phyloP scores from a whole-genome alignment of 202 grass and related monocot species.

The Digitaria exilis region DNA sequence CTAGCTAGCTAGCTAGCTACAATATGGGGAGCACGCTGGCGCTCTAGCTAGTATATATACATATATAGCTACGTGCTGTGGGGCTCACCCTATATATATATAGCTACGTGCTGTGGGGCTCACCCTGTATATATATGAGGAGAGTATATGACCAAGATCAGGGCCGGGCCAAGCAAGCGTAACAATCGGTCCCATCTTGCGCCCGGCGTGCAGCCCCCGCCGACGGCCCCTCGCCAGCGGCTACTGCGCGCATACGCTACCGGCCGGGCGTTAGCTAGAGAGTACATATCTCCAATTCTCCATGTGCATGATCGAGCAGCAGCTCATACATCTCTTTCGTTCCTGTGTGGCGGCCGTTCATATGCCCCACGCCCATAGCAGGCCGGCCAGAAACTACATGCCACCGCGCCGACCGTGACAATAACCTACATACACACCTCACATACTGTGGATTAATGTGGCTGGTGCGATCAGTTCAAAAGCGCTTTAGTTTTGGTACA shows the following conservation, averaged over 20 bases:
- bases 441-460: not conserved
- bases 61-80: slow-evolving; percentile 14
- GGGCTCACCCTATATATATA: slow-evolving; percentile 14
- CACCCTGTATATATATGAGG: not conserved
- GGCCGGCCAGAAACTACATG: no score
- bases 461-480: not conserved
- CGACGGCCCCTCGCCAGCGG: not conserved
- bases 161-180: no score
- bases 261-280: no score
- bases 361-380: no score
- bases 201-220: not conserved
- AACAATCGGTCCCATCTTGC: not conserved
- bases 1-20: no score
- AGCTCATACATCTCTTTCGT: not conserved
- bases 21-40: slow-evolving; percentile 2
- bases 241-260: not conserved
- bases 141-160: not conserved
- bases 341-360: no score
- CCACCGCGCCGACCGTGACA: no score
- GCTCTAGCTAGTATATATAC: not conserved
- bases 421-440: no score
- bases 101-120: slow-evolving; percentile 26
- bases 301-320: not conserved
- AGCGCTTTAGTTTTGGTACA: slow-evolving; percentile 4
- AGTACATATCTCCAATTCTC: no score